Conservation (phyloP, 2,329 filamentous ascomycete genomes). For the Fusarium redolens region DNA sequence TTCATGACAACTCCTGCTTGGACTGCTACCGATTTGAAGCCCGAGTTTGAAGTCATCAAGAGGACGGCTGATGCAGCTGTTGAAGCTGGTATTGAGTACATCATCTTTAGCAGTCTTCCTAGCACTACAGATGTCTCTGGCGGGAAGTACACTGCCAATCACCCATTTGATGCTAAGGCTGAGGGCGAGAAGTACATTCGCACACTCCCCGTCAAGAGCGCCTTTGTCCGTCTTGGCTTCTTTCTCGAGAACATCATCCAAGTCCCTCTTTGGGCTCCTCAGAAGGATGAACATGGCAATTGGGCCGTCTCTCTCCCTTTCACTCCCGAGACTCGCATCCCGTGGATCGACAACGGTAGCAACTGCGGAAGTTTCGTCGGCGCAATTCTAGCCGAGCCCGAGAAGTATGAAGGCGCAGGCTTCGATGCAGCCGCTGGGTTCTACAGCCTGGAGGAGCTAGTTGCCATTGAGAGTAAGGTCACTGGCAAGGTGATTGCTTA, state of each 20-base stretch:
- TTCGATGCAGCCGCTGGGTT: slow-evolving; percentile 58
- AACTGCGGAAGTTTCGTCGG: slow-evolving; percentile 59
- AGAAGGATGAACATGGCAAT: slow-evolving; percentile 46
- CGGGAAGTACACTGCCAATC: slow-evolving; percentile 48
- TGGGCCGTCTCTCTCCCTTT: slow-evolving; percentile 40
- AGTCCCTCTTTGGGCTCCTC: slow-evolving; percentile 44
- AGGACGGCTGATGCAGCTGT: slow-evolving; percentile 54
- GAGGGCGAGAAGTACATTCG: slow-evolving; percentile 64
- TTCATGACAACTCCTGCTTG: slow-evolving; percentile 57
- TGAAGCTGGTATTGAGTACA: slow-evolving; percentile 51
- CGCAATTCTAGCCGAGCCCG: slow-evolving; percentile 56
- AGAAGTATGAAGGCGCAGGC: slow-evolving; percentile 55
- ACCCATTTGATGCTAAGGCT: slow-evolving; percentile 65
- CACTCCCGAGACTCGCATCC: slow-evolving; percentile 49
- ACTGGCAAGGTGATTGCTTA: slow-evolving; percentile 52
- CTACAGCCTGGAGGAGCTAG: slow-evolving; percentile 53
- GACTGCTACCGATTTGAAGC: slow-evolving; percentile 47
- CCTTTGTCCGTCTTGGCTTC: slow-evolving; percentile 55
- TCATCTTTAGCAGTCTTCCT: slow-evolving; percentile 56
- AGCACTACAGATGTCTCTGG: slow-evolving; percentile 50
- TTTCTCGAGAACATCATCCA: slow-evolving; percentile 56
- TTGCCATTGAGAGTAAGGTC: slow-evolving; percentile 51
- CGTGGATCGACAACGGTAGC: slow-evolving; percentile 56
- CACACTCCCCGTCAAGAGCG: slow-evolving; percentile 55
- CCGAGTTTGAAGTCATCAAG: slow-evolving; percentile 54